These are phyloP conservation scores for Hypoxylon perforatum DNA, from an alignment of 495 filamentous ascomycete species.

Conservation along the genomic window DNA sequence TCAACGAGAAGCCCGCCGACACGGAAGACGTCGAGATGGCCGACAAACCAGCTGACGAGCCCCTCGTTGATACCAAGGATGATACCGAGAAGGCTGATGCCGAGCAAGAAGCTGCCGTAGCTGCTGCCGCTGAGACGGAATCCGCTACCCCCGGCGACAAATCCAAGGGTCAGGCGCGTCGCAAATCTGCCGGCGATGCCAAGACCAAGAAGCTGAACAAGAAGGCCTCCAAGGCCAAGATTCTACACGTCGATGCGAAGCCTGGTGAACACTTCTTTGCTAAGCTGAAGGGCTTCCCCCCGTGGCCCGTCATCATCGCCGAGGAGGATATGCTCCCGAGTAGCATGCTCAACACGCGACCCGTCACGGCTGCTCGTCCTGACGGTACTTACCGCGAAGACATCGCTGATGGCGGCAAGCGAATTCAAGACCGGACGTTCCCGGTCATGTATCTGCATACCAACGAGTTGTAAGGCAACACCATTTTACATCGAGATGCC, in stretches of 20 bases:
- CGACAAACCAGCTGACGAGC: conserved; percentile 27
- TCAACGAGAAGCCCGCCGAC: conserved; percentile 37
- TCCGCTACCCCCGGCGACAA: conserved; percentile 41
- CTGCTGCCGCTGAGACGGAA: conserved; percentile 34
- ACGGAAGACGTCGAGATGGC: conserved; percentile 47
- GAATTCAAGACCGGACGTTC: conserved; percentile 82
- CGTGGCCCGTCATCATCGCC: conserved; percentile 90
- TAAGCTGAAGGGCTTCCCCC: conserved; percentile 87
- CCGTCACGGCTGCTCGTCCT: conserved; percentile 79
- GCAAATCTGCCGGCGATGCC: conserved; percentile 77
- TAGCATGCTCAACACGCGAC: conserved; percentile 74
- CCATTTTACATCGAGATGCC: neutral
- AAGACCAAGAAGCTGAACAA: conserved; percentile 84
- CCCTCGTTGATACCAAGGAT: conserved; percentile 40
- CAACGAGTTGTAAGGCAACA: conserved; percentile 87
- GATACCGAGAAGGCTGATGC: conserved; percentile 40
- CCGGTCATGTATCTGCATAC: conserved; percentile 94
- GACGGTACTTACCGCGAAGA: conserved; percentile 88
- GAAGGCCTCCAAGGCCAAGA: conserved; percentile 79
- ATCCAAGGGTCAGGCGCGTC: conserved; percentile 57
- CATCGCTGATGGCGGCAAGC: conserved; percentile 84
- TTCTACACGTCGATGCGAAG: conserved; percentile 79
- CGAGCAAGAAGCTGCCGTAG: conserved; percentile 21
- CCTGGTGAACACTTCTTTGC: conserved; percentile 89
- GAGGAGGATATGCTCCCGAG: conserved; percentile 91